Evolutionary conservation across 2,329 filamentous ascomycete genomes (phyloP).

Genomic region (Monosporascus cannonballus): DNA sequence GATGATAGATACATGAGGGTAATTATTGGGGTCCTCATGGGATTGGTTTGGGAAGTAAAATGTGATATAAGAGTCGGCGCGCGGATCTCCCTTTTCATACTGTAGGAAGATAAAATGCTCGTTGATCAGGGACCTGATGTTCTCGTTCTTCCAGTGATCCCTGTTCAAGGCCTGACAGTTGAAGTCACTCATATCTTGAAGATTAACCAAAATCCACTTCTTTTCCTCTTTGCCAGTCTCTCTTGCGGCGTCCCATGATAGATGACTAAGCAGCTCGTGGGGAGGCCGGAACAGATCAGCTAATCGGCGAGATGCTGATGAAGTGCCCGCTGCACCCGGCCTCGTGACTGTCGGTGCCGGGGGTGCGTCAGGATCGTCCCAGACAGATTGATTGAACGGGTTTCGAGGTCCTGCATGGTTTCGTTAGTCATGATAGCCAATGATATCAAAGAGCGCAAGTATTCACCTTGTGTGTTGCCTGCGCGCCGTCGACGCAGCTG

Average conservation of each 20-base stretch:
- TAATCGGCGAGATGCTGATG: conserved; percentile 69
- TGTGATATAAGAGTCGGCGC: conserved; percentile 74
- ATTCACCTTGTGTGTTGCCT: conserved; percentile 15
- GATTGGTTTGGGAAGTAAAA: conserved; percentile 74
- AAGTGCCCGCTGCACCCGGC: conserved; percentile 39
- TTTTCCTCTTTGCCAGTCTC: conserved; percentile 78
- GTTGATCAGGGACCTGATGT: conserved; percentile 70
- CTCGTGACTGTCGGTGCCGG: conserved; percentile 27
- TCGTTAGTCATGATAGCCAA: conserved; percentile 3
- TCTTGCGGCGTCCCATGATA: conserved; percentile 79
- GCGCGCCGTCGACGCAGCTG: conserved; percentile 50
- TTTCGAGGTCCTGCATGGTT: conserved; percentile 12
- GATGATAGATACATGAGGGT: conserved; percentile 92
- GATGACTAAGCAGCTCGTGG: conserved; percentile 76
- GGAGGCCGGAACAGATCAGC: conserved; percentile 91
- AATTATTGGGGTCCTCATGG: conserved; percentile 79
- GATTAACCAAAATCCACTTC: conserved; percentile 94
- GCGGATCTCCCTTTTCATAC: conserved; percentile 78
- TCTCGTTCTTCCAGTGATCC: conserved; percentile 88
- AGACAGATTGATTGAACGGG: conserved; percentile 26
- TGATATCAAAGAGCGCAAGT: neutral
- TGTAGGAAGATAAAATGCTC: conserved; percentile 97
- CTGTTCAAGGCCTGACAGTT: conserved; percentile 91
- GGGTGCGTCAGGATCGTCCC: conserved; percentile 36
- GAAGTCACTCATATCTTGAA: conserved; percentile 90